Base-by-base conservation (phyloP, 495 filamentous ascomycete species). In the Aspergillus egyptiacus region DNA sequence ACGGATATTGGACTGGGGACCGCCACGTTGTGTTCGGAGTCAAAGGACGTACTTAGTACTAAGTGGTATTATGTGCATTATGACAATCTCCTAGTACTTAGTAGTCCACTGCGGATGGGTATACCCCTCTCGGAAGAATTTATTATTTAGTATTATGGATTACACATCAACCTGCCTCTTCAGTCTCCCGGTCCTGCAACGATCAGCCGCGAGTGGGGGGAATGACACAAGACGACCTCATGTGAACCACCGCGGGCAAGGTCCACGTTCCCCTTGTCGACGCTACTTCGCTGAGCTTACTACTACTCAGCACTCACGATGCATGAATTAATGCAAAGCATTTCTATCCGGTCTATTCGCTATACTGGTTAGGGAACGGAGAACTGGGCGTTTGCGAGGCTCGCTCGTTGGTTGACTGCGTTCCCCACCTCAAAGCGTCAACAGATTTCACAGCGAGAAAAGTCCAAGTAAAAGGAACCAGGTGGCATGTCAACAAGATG, bases 401-500 rank as follows among this genome's bases (percentile, higher is more conserved):
- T 34, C 17, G 5, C 6, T 17, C 32, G 28, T 7, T 20, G 6
- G 23, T 17, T 22, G 8, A 31, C 24, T 7, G 20, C 2, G 24
- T 44, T 51, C 22, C 39, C 48, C 54, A 30, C 41, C 41, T 39
- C 52, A n/a, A n/a, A n/a, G n/a, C n/a, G n/a, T n/a, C n/a, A 25
- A 43, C 32, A 30, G 44, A 58, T 48, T 45, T 42, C 13, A 43
- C 30, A 35, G 35, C 30, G 19, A 50, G 19, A 10, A n/a, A n/a
- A 36, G 43, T 20, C 35, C 22, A 36, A 10, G 31, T 14, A 30
- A 36, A 34, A 7, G n/a, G n/a, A n/a, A 6, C 36, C 15, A 24
- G 14, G 7, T 35, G 37, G 37, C 30, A 58, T 51, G 37, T 38
- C 35, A 27, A 34, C 56, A 57, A 56, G 32, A 93, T 93, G 86